Percentiles rank a stretch among this genome's conserved stretches.
phyloP scores from a whole-genome alignment of 495 filamentous ascomycete species.

The Aspergillus bertholletiae region DNA sequence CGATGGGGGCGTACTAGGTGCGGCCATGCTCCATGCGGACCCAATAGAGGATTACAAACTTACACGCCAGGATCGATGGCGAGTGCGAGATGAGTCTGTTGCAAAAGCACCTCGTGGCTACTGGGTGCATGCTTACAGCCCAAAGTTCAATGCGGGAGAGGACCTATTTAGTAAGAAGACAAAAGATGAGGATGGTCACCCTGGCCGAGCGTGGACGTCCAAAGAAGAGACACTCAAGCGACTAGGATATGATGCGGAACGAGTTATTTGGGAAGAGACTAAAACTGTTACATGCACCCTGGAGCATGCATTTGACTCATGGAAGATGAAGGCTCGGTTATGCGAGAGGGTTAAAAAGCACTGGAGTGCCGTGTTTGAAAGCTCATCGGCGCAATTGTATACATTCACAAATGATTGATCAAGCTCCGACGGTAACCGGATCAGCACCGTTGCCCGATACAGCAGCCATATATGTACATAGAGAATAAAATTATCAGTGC shows the following conservation, averaged over 20 bases:
- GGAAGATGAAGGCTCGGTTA: slow-evolving; percentile 15
- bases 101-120: slow-evolving; percentile 21
- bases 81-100: slow-evolving; percentile 15
- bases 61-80: slow-evolving; percentile 16
- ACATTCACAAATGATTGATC: neutral
- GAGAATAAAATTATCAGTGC: too few species aligned
- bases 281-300: slow-evolving; percentile 27
- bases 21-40: slow-evolving; percentile 30
- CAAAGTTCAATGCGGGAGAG: slow-evolving; percentile 36
- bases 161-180: slow-evolving; percentile 11
- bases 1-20: slow-evolving; percentile 12
- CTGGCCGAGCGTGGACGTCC: slow-evolving; percentile 18
- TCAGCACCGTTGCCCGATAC: too few species aligned
- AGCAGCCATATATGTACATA: too few species aligned
- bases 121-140: slow-evolving; percentile 41
- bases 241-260: slow-evolving; percentile 42
- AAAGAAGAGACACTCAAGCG: slow-evolving; percentile 15
- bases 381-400: too few species aligned
- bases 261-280: slow-evolving; percentile 33
- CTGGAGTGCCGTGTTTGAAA: slow-evolving; percentile 13
- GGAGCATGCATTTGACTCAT: slow-evolving; percentile 19
- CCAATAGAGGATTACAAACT: slow-evolving; percentile 29
- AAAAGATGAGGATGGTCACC: neutral
- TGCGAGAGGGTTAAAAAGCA: slow-evolving; percentile 15
- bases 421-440: too few species aligned